phyloP scores from a whole-genome alignment of 768 basidiomycete genomes.

The Artomyces pyxidatus region DNA sequence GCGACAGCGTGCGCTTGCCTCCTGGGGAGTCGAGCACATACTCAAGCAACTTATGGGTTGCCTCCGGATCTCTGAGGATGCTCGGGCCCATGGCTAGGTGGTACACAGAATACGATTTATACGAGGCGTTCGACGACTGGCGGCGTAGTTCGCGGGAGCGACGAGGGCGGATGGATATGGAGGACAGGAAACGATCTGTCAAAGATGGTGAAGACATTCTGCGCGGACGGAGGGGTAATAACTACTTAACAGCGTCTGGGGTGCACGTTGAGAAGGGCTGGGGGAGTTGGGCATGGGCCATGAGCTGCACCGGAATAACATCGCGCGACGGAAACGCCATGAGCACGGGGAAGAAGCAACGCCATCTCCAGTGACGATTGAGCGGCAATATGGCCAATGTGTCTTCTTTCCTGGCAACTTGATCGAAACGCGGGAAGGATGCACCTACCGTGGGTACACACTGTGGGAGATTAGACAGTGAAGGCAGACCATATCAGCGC shows the following conservation, averaged over 20 bases:
- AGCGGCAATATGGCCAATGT: too few species aligned
- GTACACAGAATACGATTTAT: constrained; percentile 37
- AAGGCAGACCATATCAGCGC: too few species aligned
- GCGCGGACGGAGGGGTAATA: constrained; percentile 8
- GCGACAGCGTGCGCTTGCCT: constrained; percentile 59
- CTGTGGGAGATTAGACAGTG: not conserved
- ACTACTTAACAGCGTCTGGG: constrained; percentile 9
- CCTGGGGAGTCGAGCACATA: constrained; percentile 47
- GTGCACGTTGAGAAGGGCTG: constrained; percentile 19
- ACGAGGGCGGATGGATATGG: constrained; percentile 17
- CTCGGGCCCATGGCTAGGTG: constrained; percentile 43
- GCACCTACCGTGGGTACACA: not conserved
- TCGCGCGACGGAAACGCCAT: too few species aligned
- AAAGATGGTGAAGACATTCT: constrained; percentile 9
- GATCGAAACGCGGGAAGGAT: constrained; percentile 2
- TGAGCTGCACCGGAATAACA: not conserved
- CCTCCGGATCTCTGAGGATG: constrained; percentile 58
- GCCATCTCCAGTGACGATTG: too few species aligned
- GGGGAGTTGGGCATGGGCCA: not conserved
- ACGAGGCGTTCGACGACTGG: constrained; percentile 13
- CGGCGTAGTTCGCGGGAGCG: constrained; percentile 6
- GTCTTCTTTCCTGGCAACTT: too few species aligned
- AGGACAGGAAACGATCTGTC: constrained; percentile 4
- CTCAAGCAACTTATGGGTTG: constrained; percentile 43
- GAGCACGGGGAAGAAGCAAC: too few species aligned